A percentile compares a stretch with the other conserved stretches of the same genome.
Evolutionary conservation across 2,329 filamentous ascomycete genomes (phyloP).

Genomic region (Colletotrichum sidae): DNA sequence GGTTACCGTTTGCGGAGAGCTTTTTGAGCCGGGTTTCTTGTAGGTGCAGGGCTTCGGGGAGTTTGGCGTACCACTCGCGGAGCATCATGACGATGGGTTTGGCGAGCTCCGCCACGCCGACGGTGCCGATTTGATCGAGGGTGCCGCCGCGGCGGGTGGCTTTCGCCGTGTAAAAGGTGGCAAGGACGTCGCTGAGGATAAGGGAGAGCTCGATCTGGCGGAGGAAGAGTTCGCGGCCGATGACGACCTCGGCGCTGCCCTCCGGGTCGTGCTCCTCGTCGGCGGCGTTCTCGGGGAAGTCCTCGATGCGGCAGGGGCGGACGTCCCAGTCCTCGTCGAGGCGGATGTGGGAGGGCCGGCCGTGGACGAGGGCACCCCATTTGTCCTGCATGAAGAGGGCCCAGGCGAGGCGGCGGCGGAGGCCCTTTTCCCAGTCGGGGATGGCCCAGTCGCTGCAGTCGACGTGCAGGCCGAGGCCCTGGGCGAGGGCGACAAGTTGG

Average conservation of each 20-base stretch:
- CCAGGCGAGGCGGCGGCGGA: conserved; percentile 72
- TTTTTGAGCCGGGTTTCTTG: conserved; percentile 54
- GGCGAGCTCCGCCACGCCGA: conserved; percentile 48
- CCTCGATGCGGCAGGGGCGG: conserved; percentile 46
- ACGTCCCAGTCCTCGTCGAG: conserved; percentile 67
- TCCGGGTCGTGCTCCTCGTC: conserved; percentile 51
- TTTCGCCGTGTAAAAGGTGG: conserved; percentile 57
- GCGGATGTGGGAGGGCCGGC: conserved; percentile 66
- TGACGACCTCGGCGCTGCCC: conserved; percentile 55
- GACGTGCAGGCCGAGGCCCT: conserved; percentile 69
- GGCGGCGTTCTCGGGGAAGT: conserved; percentile 52
- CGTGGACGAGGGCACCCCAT: conserved; percentile 69
- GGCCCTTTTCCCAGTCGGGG: conserved; percentile 71
- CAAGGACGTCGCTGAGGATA: conserved; percentile 63
- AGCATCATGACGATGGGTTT: conserved; percentile 48
- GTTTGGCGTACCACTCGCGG: conserved; percentile 58
- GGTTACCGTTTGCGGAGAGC: conserved; percentile 49
- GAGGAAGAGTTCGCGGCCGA: conserved; percentile 60
- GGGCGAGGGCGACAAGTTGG: conserved; percentile 67
- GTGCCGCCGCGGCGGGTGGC: conserved; percentile 46
- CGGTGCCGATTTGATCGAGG: conserved; percentile 47
- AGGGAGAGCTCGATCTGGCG: conserved; percentile 62
- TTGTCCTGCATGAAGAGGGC: conserved; percentile 75
- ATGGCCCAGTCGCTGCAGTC: conserved; percentile 73
- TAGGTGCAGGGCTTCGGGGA: conserved; percentile 59